A percentile compares a stretch with the other conserved stretches of the same genome.
phyloP scores from a whole-genome alignment of 768 basidiomycete species.

The Aureoboletus auriporus region DNA sequence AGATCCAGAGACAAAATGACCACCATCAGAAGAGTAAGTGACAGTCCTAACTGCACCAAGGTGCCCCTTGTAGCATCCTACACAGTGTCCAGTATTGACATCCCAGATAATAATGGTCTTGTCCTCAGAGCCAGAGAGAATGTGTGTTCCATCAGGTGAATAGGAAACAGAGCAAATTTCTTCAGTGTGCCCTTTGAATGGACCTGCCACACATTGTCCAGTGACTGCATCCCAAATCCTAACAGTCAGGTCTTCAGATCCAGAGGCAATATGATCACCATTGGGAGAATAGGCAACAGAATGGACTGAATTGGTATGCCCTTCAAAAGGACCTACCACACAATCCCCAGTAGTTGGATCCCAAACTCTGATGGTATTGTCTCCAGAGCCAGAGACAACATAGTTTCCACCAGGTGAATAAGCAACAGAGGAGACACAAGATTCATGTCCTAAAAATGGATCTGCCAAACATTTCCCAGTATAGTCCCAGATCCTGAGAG shows the following conservation, averaged over 20 bases:
- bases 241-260: constrained; percentile 21
- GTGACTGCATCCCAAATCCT: constrained; percentile 17
- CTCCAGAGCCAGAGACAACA: constrained; percentile 18
- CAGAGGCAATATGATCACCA: constrained; percentile 20
- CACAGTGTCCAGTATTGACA: constrained; percentile 12
- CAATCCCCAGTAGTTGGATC: constrained; percentile 8
- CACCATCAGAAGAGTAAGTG: constrained; percentile 17
- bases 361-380: constrained; percentile 24
- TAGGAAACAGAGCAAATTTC: constrained; percentile 8
- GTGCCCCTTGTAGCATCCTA: constrained; percentile 1
- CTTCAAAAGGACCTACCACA: constrained; percentile 16
- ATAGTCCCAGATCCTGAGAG: constrained; percentile 10
- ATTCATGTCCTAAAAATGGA: constrained; percentile 4
- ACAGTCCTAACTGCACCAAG: background rate
- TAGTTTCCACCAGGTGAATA: constrained; percentile 27
- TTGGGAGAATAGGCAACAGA: constrained; percentile 23
- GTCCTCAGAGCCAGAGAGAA: constrained; percentile 19
- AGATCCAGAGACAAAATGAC: constrained; percentile 14
- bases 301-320: constrained; percentile 14
- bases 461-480: constrained; percentile 6
- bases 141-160: constrained; percentile 14
- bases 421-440: constrained; percentile 11
- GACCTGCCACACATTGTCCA: constrained; percentile 17
- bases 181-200: constrained; percentile 19
- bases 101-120: constrained; percentile 16